These are phyloP conservation scores for Gypsophila paniculata DNA, from an alignment of 179 eudicot species.

Conservation along the genomic window DNA sequence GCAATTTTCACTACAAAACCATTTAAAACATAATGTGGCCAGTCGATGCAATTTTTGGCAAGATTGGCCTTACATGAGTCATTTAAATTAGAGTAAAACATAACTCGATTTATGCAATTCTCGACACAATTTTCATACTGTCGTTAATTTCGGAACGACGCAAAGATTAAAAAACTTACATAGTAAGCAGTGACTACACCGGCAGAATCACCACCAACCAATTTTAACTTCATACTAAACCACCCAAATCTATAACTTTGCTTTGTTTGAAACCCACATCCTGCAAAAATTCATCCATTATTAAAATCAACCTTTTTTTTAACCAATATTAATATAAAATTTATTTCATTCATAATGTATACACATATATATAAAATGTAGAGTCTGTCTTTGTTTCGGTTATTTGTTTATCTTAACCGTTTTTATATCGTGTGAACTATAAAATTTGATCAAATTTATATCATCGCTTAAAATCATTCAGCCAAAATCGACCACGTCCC, in stretches of 20 bases:
- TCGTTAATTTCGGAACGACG: background rate
- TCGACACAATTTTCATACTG: background rate
- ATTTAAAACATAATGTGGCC: too few species aligned
- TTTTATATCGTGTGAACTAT: too few species aligned
- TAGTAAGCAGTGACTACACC: conserved; percentile 95
- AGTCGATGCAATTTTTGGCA: too few species aligned
- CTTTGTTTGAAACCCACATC: conserved; percentile 88
- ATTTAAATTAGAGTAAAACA: too few species aligned
- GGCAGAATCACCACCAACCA: conserved; percentile 88
- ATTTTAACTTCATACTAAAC: conserved; percentile 93
- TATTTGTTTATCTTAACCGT: too few species aligned
- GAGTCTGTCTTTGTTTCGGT: too few species aligned
- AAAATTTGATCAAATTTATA: too few species aligned
- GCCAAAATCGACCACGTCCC: too few species aligned
- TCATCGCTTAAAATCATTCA: too few species aligned
- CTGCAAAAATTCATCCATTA: conserved; percentile 31
- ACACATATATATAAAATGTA: too few species aligned
- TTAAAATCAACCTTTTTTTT: background rate
- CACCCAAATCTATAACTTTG: conserved; percentile 90
- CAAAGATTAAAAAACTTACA: conserved; percentile 40
- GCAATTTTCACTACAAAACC: too few species aligned
- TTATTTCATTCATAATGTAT: background rate
- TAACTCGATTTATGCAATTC: background rate
- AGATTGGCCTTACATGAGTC: too few species aligned
- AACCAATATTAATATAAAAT: background rate